Evolutionary conservation across 805 yeast species (phyloP), one percentile per base, ranked within the genome.

Genomic region (Starmerella apis): DNA sequence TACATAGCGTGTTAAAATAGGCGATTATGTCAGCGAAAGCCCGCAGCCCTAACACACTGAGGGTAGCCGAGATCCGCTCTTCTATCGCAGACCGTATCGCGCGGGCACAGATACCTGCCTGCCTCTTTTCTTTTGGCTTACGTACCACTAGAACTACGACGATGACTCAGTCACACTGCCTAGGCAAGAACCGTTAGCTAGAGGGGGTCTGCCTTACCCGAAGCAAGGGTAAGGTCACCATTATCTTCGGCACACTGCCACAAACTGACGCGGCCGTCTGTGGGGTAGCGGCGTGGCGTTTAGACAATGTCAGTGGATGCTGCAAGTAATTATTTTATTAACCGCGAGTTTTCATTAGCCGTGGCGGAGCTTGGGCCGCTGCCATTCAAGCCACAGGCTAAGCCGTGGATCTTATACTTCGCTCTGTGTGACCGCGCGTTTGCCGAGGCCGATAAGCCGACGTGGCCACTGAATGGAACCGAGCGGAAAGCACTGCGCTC

Each of bases 401-500:
- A 31, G 31, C 44, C 50, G 23, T 55, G 54, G 55, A 35, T 47
- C 38, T 49, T 55, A 23, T 50, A 50, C 33, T 23, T 50, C 13
- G 53, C 56, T 16, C 48, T 55, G 11, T 45, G 52, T 31, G 58
- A 52, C 28, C 49, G 52, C 24, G 56, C 58, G 16, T 48, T 55
- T 24, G 28, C 43, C 16, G 56, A 47, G 48, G 48, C 53, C 10
- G 53, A 53, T 30, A 19, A 20, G 16, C 22, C 41, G 1, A 51
- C 43, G 13, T 53, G 56, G 56, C 56, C 56, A 5, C 20, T 27
- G 16, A 38, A 30, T 14, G 44, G 36, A 19, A 23, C 37, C 13
- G 47, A 25, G 14, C 56, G 56, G 20, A 43, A 47, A 20, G 13
- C 30, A 7, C 38, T 53, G 22, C 50, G 50, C 22, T 20, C 20